Evolutionary conservation across 2,329 filamentous ascomycete species (phyloP).

Genomic region (Coniochaeta prunicola): DNA sequence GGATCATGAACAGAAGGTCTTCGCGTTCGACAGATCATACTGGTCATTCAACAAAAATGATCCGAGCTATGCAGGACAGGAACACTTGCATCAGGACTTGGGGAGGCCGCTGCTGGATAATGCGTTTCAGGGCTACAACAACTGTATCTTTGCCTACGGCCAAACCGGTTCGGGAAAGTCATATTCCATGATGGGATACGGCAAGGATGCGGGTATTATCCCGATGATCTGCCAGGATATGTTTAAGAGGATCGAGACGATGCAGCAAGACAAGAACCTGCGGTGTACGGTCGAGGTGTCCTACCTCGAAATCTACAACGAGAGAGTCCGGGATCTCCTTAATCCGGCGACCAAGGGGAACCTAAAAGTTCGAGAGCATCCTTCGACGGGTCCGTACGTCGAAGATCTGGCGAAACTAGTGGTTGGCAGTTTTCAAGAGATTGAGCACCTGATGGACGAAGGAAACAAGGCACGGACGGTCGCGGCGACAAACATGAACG

Average conservation of each 20-base stretch:
- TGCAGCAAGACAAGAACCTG: constrained; percentile 67
- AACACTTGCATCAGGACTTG: constrained; percentile 80
- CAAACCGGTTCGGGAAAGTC: constrained; percentile 98
- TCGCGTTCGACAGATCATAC: constrained; percentile 95
- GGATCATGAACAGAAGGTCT: constrained; percentile 69
- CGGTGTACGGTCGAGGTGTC: constrained; percentile 95
- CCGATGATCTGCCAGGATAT: constrained; percentile 96
- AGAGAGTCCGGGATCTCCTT: constrained; percentile 88
- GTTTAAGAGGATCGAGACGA: constrained; percentile 74
- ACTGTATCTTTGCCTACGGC: constrained; percentile 98
- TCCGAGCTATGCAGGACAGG: constrained; percentile 79
- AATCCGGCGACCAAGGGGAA: constrained; percentile 96
- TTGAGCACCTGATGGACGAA: constrained; percentile 97
- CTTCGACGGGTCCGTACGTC: constrained; percentile 94
- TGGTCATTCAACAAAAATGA: constrained; percentile 91
- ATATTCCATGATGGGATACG: constrained; percentile 99
- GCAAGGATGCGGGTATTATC: constrained; percentile 90
- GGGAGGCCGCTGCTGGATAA: constrained; percentile 91
- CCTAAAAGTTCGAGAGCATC: constrained; percentile 94
- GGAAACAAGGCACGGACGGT: constrained; percentile 98
- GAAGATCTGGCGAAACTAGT: constrained; percentile 95
- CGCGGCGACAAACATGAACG: constrained; percentile 99
- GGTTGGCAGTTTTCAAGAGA: constrained; percentile 88
- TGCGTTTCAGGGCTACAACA: constrained; percentile 97
- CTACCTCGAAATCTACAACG: constrained; percentile 98